phyloP scores from a whole-genome alignment of 208 protist genomes.

The Acanthamoeba sp. region DNA sequence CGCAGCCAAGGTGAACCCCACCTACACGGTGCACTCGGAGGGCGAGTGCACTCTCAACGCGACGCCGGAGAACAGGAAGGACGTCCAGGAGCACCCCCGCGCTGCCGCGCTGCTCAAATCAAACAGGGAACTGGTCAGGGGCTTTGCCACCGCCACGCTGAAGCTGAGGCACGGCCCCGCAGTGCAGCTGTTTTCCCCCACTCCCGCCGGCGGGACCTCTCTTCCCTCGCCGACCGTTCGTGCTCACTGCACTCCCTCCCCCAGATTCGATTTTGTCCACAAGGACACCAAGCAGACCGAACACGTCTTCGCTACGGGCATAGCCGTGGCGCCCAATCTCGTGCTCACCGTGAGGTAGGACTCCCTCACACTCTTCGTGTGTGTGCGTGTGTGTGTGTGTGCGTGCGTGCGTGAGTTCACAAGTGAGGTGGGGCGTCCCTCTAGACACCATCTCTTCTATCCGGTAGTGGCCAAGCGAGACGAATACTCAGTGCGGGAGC shows the following conservation, averaged over 20 bases:
- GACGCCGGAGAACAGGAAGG: not conserved
- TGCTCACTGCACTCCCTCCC: not conserved
- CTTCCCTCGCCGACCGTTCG: no score
- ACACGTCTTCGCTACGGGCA: constrained; percentile 14
- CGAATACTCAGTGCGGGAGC: constrained; percentile 9
- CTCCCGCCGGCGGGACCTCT: no score
- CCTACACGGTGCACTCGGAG: constrained; percentile 14
- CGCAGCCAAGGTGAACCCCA: constrained; percentile 64
- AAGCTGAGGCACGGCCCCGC: constrained; percentile 51
- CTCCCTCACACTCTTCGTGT: not conserved
- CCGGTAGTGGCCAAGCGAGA: not conserved
- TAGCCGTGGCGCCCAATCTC: constrained; percentile 53
- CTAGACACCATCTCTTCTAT: constrained; percentile 51
- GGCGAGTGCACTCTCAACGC: constrained; percentile 47
- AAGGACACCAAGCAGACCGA: constrained; percentile 31
- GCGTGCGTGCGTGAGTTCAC: not conserved
- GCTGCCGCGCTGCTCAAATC: constrained; percentile 8
- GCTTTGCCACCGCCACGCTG: not conserved
- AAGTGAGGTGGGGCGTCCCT: not conserved
- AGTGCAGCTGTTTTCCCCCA: no score
- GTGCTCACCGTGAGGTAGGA: constrained; percentile 48
- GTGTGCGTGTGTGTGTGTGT: not conserved
- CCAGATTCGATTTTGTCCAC: constrained; percentile 61
- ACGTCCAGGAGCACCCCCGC: not conserved
- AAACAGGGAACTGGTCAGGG: constrained; percentile 37